phyloP scores from a whole-genome alignment of 257 asterid species.

The Ballota nigra region DNA sequence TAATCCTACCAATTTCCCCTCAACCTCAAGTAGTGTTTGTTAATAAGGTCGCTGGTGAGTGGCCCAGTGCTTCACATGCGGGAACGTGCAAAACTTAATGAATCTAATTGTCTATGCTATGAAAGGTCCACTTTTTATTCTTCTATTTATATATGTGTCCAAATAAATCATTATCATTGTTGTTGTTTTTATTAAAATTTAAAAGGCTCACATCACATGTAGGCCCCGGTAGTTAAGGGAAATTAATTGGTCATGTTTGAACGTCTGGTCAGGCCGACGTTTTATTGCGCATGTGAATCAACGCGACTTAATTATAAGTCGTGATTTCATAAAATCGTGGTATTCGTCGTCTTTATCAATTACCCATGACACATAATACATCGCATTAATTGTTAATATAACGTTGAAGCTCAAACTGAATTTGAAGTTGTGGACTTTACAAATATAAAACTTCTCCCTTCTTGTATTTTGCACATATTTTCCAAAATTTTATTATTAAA shows the following conservation, averaged over 20 bases:
- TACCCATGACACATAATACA: too few relatives aligned
- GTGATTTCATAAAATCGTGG: neutral
- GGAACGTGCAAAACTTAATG: slow-evolving; percentile 17
- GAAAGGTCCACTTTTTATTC: slow-evolving; percentile 9
- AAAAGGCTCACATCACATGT: neutral
- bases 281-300: slow-evolving; percentile 25
- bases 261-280: slow-evolving; percentile 8
- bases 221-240: slow-evolving; percentile 13
- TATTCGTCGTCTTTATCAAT: neutral
- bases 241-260: slow-evolving; percentile 17
- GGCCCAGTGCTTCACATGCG: slow-evolving; percentile 22
- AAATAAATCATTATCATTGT: too few relatives aligned
- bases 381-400: too few relatives aligned
- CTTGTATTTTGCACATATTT: too few relatives aligned
- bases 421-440: too few relatives aligned
- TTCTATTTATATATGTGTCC: too few relatives aligned
- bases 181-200: neutral
- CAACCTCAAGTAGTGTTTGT: neutral
- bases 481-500: too few relatives aligned
- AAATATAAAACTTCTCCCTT: too few relatives aligned
- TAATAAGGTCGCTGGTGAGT: neutral
- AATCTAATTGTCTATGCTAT: neutral
- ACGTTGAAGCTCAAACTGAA: too few relatives aligned
- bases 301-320: slow-evolving; percentile 1
- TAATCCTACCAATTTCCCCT: neutral